Evolutionary conservation across 306 rosid species (phyloP).

Genomic region (Vachellia pachyceras): DNA sequence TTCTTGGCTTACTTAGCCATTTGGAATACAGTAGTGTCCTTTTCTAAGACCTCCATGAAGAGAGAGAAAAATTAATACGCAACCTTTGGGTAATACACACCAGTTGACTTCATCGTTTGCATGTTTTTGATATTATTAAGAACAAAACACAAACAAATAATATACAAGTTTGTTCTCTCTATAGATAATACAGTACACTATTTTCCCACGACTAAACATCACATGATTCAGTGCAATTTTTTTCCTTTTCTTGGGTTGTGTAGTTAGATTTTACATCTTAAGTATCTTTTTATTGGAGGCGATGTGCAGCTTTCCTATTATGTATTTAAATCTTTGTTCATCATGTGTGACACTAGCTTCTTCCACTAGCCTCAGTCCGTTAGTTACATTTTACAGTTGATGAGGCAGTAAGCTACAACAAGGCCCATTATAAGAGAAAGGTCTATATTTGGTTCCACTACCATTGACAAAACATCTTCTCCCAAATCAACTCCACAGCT

Average conservation of each 20-base stretch:
- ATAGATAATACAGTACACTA: neutral
- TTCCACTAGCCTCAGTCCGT: too few relatives aligned
- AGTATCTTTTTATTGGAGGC: too few relatives aligned
- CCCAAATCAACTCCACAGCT: constrained; percentile 68
- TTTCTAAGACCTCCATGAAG: too few relatives aligned
- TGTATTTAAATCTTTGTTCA: too few relatives aligned
- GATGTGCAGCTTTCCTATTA: too few relatives aligned
- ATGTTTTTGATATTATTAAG: neutral
- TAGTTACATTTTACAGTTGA: constrained; percentile 54
- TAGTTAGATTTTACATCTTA: neutral
- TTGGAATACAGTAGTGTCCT: too few relatives aligned
- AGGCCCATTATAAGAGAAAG: constrained; percentile 67
- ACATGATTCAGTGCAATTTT: neutral
- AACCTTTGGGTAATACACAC: neutral
- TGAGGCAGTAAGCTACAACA: constrained; percentile 67
- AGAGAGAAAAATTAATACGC: neutral
- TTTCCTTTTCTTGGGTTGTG: neutral
- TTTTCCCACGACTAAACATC: neutral
- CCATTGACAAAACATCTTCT: constrained; percentile 72
- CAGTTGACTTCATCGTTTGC: neutral
- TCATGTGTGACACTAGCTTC: too few relatives aligned
- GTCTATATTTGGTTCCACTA: constrained; percentile 68
- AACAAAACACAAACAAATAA: neutral
- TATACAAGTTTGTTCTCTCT: neutral
- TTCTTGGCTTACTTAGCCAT: neutral